phyloP scores from a whole-genome alignment of 306 rosid genomes.

The Phaseolus lunatus region DNA sequence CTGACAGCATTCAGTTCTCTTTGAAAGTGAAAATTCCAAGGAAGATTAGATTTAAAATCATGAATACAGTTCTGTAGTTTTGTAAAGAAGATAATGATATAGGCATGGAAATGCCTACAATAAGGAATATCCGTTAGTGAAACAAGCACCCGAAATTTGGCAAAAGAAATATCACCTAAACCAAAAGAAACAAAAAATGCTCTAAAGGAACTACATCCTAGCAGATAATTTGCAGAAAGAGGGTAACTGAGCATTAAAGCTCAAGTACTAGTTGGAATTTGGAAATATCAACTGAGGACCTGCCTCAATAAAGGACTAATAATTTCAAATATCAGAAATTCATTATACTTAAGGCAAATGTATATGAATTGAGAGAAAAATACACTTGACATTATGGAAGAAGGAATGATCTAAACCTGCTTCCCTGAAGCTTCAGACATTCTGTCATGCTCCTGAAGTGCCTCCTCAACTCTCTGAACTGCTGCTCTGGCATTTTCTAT shows the following conservation, averaged over 20 bases:
- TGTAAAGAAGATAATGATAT: background rate
- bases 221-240: background rate
- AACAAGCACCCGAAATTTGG: background rate
- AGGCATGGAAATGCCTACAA: background rate
- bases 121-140: background rate
- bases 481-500: constrained; percentile 93
- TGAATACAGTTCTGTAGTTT: background rate
- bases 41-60: background rate
- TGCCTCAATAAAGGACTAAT: constrained; percentile 12
- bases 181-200: constrained; percentile 9
- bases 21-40: background rate
- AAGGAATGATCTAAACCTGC: constrained; percentile 57
- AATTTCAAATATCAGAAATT: constrained; percentile 19
- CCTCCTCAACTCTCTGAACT: constrained; percentile 90
- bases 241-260: constrained; percentile 5
- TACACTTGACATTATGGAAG: background rate
- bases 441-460: constrained; percentile 83
- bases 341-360: constrained; percentile 19
- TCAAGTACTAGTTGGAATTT: background rate
- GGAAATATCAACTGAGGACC: constrained; percentile 25
- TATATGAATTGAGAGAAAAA: background rate
- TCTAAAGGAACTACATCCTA: background rate
- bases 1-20: background rate
- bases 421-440: constrained; percentile 75
- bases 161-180: background rate